phyloP scores from a whole-genome alignment of 2,329 filamentous ascomycete genomes.

The Rutstroemia sp. region DNA sequence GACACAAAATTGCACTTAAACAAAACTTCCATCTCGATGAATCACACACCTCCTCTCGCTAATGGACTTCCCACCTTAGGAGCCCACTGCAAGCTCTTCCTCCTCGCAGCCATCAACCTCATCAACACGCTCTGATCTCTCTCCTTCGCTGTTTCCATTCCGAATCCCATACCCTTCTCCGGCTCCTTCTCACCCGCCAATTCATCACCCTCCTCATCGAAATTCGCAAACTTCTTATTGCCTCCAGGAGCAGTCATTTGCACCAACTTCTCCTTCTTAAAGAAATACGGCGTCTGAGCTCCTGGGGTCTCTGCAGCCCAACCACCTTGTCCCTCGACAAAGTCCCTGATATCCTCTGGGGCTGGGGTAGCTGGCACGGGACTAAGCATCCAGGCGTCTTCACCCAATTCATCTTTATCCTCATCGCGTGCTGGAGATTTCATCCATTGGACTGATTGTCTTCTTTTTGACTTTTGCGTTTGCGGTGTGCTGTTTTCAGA shows the following conservation, averaged over 20 bases:
- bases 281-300: constrained; percentile 27
- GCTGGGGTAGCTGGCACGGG: constrained; percentile 28
- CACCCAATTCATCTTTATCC: constrained; percentile 13
- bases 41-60: constrained; percentile 34
- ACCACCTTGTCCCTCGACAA: constrained; percentile 23
- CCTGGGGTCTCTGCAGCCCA: constrained; percentile 25
- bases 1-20: neutral
- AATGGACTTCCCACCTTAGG: constrained; percentile 69
- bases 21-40: neutral
- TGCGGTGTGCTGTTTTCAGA: constrained; percentile 22
- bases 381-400: constrained; percentile 22
- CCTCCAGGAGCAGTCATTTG: constrained; percentile 22
- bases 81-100: constrained; percentile 72
- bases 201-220: constrained; percentile 11
- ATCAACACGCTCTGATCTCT: constrained; percentile 42
- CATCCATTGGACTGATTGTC: constrained; percentile 29
- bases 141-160: constrained; percentile 33
- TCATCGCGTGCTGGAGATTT: constrained; percentile 21
- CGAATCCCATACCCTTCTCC: constrained; percentile 26
- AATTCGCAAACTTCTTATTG: constrained; percentile 19
- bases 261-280: constrained; percentile 25
- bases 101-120: constrained; percentile 58
- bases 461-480: constrained; percentile 24
- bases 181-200: neutral
- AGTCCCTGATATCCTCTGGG: constrained; percentile 25